These are phyloP conservation scores for Andrographis paniculata DNA, from an alignment of 305 asterid species.

Conservation along the genomic window DNA sequence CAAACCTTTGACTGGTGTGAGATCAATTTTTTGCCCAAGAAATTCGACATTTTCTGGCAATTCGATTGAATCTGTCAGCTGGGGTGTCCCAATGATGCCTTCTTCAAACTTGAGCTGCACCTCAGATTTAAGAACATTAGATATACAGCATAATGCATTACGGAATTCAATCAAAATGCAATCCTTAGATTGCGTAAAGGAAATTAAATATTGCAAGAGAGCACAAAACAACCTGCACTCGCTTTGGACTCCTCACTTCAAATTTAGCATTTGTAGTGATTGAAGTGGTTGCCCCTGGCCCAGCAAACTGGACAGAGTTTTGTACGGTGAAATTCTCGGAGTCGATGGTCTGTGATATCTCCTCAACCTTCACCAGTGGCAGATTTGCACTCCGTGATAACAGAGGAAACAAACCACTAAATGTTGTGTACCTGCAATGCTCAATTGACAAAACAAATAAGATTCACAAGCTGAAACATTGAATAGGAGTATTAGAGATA, in stretches of 20 bases:
- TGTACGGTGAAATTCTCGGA: slow-evolving; percentile 58
- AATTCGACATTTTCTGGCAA: slow-evolving; percentile 71
- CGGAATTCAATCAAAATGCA: no score
- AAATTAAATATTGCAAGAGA: neutral
- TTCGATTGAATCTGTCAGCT: slow-evolving; percentile 76
- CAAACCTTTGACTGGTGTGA: slow-evolving; percentile 72
- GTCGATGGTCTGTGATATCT: slow-evolving; percentile 85
- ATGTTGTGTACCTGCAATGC: slow-evolving; percentile 66
- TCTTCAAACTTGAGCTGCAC: slow-evolving; percentile 74
- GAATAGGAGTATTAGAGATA: no score
- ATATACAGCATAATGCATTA: neutral
- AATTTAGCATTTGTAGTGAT: slow-evolving; percentile 77
- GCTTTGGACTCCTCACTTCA: slow-evolving; percentile 90
- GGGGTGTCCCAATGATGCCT: slow-evolving; percentile 89
- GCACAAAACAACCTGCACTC: slow-evolving; percentile 52
- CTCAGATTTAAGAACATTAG: neutral
- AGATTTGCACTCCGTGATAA: slow-evolving; percentile 54
- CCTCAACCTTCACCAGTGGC: slow-evolving; percentile 64
- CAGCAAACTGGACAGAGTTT: slow-evolving; percentile 65
- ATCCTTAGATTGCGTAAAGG: neutral
- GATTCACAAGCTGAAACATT: neutral
- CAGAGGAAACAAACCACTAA: slow-evolving; percentile 65
- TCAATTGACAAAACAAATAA: slow-evolving; percentile 1
- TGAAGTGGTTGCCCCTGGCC: slow-evolving; percentile 75
- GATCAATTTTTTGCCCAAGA: slow-evolving; percentile 79